Evolutionary conservation across 768 basidiomycete genomes (phyloP).

Genomic region (Mycena venus): DNA sequence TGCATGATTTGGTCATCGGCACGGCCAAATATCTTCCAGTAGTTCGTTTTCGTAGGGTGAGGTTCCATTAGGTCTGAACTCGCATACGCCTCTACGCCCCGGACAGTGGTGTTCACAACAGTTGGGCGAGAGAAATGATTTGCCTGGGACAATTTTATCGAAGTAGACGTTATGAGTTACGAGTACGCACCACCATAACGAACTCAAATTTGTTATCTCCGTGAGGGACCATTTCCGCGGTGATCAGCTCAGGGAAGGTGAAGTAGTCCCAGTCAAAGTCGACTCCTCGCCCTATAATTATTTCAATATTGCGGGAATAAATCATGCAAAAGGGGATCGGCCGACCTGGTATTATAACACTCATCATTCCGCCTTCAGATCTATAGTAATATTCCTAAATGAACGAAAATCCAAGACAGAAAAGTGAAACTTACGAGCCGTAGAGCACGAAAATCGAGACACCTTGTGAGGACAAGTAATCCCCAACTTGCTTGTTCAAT

Average conservation of each 20-base stretch:
- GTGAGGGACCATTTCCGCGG: conserved; percentile 45
- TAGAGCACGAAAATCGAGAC: conserved; percentile 48
- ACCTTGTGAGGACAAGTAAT: conserved; percentile 48
- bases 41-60: conserved; percentile 55
- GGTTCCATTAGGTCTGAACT: conserved; percentile 58
- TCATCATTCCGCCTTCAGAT: conserved; percentile 27
- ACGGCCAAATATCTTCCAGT: conserved; percentile 55
- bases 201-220: conserved; percentile 51
- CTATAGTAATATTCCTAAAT: conserved; percentile 7
- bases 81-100: conserved; percentile 55
- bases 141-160: conserved; percentile 1
- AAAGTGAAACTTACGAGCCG: conserved; percentile 45
- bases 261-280: conserved; percentile 38
- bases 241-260: conserved; percentile 32
- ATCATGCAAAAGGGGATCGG: neutral
- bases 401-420: neutral
- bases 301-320: neutral
- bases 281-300: neutral
- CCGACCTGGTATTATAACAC: conserved; percentile 29
- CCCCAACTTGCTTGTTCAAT: conserved; percentile 50
- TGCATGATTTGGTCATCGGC: conserved; percentile 52
- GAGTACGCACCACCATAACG: conserved; percentile 49
- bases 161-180: neutral
- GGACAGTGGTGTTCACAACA: conserved; percentile 47
- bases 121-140: conserved; percentile 18